Percentiles rank a stretch among this genome's conserved stretches.
phyloP scores from a whole-genome alignment of 305 asterid genomes.

The Solanum hybrid region DNA sequence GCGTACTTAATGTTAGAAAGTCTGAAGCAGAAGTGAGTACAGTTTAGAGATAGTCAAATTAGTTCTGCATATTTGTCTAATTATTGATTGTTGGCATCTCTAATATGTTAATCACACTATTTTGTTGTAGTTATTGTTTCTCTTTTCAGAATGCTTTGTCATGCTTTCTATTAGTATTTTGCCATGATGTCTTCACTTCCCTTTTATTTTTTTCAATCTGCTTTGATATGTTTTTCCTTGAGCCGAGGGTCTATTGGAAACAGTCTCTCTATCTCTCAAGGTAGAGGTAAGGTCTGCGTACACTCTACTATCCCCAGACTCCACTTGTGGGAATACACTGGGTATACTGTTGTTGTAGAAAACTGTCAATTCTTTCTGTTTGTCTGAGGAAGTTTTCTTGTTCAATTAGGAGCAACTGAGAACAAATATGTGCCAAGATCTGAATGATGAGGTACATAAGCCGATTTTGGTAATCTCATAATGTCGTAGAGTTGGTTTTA shows the following conservation, averaged over 20 bases:
- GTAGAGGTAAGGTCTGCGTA: not conserved
- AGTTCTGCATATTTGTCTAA: not conserved
- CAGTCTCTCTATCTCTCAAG: not conserved
- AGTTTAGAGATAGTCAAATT: not conserved
- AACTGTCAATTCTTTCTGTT: not conserved
- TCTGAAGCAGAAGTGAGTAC: constrained; percentile 35
- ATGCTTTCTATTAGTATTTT: not conserved
- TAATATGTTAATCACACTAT: not conserved
- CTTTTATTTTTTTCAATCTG: not conserved
- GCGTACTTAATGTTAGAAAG: constrained; percentile 36
- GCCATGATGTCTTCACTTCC: not conserved
- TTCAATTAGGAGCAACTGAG: not conserved
- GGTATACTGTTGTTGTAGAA: not conserved
- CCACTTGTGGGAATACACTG: not conserved
- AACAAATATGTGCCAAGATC: not conserved
- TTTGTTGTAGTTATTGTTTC: not conserved
- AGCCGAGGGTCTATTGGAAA: not conserved
- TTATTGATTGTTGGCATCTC: not conserved
- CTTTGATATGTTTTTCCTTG: not conserved
- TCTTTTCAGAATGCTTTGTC: not conserved
- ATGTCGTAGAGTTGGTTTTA: not conserved
- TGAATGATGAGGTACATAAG: constrained; percentile 22
- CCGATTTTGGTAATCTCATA: not conserved
- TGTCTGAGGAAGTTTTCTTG: not conserved
- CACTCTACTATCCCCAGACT: not conserved